Conservation (phyloP, 257 asterid genomes). For the Solanum commersonii region DNA sequence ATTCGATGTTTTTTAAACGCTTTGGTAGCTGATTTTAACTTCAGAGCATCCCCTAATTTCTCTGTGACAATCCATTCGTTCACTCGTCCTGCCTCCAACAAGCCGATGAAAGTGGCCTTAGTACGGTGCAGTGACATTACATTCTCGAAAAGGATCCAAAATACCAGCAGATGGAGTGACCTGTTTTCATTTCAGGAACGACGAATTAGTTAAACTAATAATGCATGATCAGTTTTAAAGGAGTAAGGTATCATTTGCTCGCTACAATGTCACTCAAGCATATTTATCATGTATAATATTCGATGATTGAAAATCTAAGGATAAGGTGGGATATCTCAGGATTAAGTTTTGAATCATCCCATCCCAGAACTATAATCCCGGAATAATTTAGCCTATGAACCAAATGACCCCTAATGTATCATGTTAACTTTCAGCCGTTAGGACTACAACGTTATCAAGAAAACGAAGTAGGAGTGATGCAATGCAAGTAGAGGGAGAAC, state of each 20-base stretch:
- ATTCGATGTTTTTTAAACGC: slow-evolving; percentile 45
- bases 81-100: slow-evolving; percentile 79
- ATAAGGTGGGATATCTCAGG: too few species aligned
- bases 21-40: slow-evolving; percentile 46
- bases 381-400: too few species aligned
- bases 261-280: background rate
- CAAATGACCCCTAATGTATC: background rate
- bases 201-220: background rate
- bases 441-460: background rate
- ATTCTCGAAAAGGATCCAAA: slow-evolving; percentile 92
- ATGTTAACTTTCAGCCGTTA: background rate
- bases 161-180: slow-evolving; percentile 79
- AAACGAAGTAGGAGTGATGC: background rate
- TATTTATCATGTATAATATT: background rate
- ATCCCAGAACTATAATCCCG: too few species aligned
- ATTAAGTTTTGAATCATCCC: too few species aligned
- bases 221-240: background rate
- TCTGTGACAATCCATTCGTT: slow-evolving; percentile 98
- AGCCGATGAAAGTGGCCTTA: slow-evolving; percentile 85
- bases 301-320: too few species aligned
- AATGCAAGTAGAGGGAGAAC: background rate
- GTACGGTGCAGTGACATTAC: slow-evolving; percentile 92
- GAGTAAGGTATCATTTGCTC: background rate
- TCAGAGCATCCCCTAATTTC: slow-evolving; percentile 75
- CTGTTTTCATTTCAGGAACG: slow-evolving; percentile 12